These are phyloP conservation scores for Pouteria campechiana DNA, from an alignment of 179 eudicot species.

Conservation along the genomic window DNA sequence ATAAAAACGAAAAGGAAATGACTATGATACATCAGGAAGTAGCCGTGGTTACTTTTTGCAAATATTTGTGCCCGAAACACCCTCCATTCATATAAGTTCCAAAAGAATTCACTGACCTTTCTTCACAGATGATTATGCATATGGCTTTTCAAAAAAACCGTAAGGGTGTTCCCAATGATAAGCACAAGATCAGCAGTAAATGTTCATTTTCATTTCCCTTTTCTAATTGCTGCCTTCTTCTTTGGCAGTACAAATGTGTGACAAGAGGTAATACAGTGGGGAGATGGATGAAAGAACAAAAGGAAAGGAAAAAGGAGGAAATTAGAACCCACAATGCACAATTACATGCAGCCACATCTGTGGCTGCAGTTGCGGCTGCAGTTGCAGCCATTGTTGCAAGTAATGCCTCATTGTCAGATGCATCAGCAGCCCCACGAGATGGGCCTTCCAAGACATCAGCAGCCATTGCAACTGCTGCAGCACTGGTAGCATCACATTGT, in stretches of 20 bases:
- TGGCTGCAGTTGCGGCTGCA: constrained; percentile 92
- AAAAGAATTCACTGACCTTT: too few relatives aligned
- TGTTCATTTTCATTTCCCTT: not conserved
- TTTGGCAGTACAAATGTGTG: constrained; percentile 54
- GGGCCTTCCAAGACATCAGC: constrained; percentile 31
- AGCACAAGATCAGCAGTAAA: not conserved
- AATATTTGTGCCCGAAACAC: too few relatives aligned
- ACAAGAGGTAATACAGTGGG: constrained; percentile 69
- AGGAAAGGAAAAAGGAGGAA: constrained; percentile 74
- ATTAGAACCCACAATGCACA: constrained; percentile 83
- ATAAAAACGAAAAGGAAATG: too few relatives aligned
- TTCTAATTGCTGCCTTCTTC: not conserved
- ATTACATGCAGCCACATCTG: constrained; percentile 81
- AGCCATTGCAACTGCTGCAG: constrained; percentile 85
- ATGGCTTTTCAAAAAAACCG: too few relatives aligned
- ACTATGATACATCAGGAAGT: too few relatives aligned
- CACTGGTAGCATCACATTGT: constrained; percentile 92
- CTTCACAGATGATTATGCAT: too few relatives aligned
- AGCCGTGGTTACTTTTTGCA: too few relatives aligned
- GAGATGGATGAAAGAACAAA: constrained; percentile 73
- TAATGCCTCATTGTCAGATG: constrained; percentile 24
- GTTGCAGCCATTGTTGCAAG: constrained; percentile 76
- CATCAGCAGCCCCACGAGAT: constrained; percentile 14
- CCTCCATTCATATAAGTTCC: too few relatives aligned
- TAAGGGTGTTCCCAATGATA: too few relatives aligned